A percentile compares a stretch with the other conserved stretches of the same genome.
Conservation (phyloP, 1,139 yeast genomes). For the Taphrina wiesneri region DNA sequence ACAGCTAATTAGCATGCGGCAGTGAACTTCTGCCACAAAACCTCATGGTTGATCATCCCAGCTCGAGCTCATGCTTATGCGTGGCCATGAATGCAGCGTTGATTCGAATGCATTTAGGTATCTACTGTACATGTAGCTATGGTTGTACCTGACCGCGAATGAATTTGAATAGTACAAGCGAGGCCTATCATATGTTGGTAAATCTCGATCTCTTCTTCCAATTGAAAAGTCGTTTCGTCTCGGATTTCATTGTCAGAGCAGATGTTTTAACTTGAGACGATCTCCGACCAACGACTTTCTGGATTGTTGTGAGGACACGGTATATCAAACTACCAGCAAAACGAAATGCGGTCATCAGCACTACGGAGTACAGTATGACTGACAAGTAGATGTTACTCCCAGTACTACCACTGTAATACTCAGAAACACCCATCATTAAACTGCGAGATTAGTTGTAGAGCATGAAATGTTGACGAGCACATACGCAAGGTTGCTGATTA, state of each 20-base stretch:
- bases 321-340: conserved; percentile 16
- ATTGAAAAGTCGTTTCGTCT: not conserved
- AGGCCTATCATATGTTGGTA: not conserved
- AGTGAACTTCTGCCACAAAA: no score
- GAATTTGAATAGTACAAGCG: not conserved
- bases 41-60: no score
- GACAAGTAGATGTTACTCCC: conserved; percentile 23
- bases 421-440: conserved; percentile 26
- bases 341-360: conserved; percentile 25
- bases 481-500: conserved; percentile 49
- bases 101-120: no score
- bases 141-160: no score
- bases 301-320: not conserved
- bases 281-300: not conserved
- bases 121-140: no score
- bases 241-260: conserved; percentile 1
- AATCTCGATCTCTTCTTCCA: not conserved
- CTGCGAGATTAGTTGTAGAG: not conserved
- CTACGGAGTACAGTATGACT: conserved; percentile 20
- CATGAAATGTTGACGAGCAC: not conserved
- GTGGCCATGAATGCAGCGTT: no score
- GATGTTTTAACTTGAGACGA: conserved; percentile 3
- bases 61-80: no score
- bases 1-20: no score
- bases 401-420: conserved; percentile 17